phyloP scores from a whole-genome alignment of 208 protist species.

The Wallacemonas rigidus region DNA sequence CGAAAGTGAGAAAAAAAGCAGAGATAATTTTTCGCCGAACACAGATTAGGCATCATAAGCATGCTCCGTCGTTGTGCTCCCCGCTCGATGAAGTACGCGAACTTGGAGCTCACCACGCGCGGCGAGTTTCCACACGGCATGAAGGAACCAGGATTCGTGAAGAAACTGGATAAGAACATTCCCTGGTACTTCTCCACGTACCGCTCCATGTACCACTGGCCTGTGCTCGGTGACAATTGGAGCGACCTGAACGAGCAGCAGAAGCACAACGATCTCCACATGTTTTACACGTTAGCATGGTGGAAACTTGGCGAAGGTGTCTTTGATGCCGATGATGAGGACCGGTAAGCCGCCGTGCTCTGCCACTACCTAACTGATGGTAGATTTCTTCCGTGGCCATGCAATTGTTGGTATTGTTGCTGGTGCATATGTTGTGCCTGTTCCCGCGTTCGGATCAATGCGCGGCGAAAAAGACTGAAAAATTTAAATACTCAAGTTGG shows the following conservation, averaged over 20 bases:
- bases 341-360: constrained; percentile 28
- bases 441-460: too few relatives aligned
- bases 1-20: constrained; percentile 2
- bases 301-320: constrained; percentile 91
- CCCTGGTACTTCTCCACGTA: constrained; percentile 93
- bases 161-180: constrained; percentile 90
- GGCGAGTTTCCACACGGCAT: constrained; percentile 92
- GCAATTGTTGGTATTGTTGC: too few relatives aligned
- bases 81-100: constrained; percentile 81
- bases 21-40: not conserved
- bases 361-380: too few relatives aligned
- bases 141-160: constrained; percentile 87
- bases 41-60: too few relatives aligned
- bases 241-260: constrained; percentile 84
- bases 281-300: constrained; percentile 92
- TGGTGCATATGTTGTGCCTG: too few relatives aligned
- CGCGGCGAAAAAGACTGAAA: too few relatives aligned
- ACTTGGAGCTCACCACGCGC: constrained; percentile 82
- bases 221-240: constrained; percentile 84
- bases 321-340: constrained; percentile 83
- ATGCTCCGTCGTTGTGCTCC: constrained; percentile 52
- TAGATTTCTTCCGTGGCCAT: too few relatives aligned
- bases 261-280: constrained; percentile 89
- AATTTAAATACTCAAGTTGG: too few relatives aligned
- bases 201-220: constrained; percentile 91